Evolutionary conservation across 2,329 filamentous ascomycete species (phyloP).

Genomic region (Herpotrichia juniperi): DNA sequence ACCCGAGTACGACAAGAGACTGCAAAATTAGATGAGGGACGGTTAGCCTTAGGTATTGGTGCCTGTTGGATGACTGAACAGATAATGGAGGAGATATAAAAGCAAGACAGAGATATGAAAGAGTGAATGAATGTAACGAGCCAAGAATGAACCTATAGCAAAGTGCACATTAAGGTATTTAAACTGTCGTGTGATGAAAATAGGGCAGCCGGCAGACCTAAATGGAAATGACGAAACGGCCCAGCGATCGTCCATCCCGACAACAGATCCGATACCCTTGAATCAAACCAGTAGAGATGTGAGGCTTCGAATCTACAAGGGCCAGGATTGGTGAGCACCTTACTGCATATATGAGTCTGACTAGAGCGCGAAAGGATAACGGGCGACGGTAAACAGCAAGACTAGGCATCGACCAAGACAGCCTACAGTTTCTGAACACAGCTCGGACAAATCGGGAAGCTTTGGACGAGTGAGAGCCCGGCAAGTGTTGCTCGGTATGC

Average conservation of each 20-base stretch:
- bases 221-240: constrained; percentile 17
- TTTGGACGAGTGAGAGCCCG: constrained; percentile 9
- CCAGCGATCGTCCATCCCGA: constrained; percentile 23
- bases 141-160: constrained; percentile 16
- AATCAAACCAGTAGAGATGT: constrained; percentile 22
- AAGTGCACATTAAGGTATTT: constrained; percentile 22
- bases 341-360: constrained; percentile 14
- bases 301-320: constrained; percentile 21
- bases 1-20: constrained; percentile 17
- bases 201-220: constrained; percentile 18
- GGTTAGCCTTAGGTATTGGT: constrained; percentile 20
- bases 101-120: constrained; percentile 15
- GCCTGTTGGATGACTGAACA: constrained; percentile 17
- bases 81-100: constrained; percentile 13
- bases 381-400: constrained; percentile 18
- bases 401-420: constrained; percentile 29
- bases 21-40: constrained; percentile 16
- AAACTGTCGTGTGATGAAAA: constrained; percentile 21
- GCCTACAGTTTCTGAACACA: constrained; percentile 13
- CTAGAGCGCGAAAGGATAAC: constrained; percentile 28
- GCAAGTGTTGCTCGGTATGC: not conserved
- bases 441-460: constrained; percentile 9
- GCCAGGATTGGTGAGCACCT: constrained; percentile 21
- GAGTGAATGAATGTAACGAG: constrained; percentile 15
- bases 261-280: constrained; percentile 24